phyloP scores from a whole-genome alignment of 2,329 filamentous ascomycete species.

The Ceratocystis albifundus region DNA sequence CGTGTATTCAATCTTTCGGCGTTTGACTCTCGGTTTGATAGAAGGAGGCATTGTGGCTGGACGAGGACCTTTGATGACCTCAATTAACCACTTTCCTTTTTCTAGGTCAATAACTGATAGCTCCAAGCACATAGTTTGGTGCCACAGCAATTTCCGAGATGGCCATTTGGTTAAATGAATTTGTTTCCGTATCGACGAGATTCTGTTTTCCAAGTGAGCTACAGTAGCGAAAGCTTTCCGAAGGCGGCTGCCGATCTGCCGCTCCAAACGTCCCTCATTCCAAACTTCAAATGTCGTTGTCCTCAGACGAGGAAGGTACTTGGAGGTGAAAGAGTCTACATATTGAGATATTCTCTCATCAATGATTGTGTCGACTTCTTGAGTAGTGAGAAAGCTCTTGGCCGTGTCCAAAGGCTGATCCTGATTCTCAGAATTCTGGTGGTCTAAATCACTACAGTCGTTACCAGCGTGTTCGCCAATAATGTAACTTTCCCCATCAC shows the following conservation, averaged over 20 bases:
- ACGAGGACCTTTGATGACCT: conserved; percentile 33
- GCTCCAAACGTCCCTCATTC: conserved; percentile 12
- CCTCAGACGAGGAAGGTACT: conserved; percentile 18
- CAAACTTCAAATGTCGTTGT: conserved; percentile 21
- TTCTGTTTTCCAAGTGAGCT: conserved; percentile 37
- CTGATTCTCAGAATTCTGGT: conserved; percentile 35
- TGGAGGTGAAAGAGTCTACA: conserved; percentile 14
- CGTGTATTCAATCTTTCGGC: conserved; percentile 13
- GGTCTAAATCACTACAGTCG: conserved; percentile 30
- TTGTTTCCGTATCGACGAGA: conserved; percentile 44
- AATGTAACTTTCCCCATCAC: conserved; percentile 21
- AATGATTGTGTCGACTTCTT: conserved; percentile 20
- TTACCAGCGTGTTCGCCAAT: conserved; percentile 14
- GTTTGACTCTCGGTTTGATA: conserved; percentile 19
- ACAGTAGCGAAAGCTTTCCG: conserved; percentile 35
- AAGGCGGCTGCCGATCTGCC: conserved; percentile 31
- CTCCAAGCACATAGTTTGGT: conserved; percentile 50
- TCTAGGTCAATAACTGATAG: conserved; percentile 52
- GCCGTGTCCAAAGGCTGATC: conserved; percentile 25
- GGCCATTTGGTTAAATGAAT: conserved; percentile 45
- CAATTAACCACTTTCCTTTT: conserved; percentile 40
- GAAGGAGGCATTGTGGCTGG: conserved; percentile 21
- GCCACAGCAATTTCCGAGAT: conserved; percentile 40
- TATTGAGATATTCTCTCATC: conserved; percentile 18
- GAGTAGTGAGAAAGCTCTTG: background rate